A percentile compares a stretch with the other conserved stretches of the same genome.
phyloP scores from a whole-genome alignment of 1,284 basidiomycete genomes.

The Pulveroboletus sp. region DNA sequence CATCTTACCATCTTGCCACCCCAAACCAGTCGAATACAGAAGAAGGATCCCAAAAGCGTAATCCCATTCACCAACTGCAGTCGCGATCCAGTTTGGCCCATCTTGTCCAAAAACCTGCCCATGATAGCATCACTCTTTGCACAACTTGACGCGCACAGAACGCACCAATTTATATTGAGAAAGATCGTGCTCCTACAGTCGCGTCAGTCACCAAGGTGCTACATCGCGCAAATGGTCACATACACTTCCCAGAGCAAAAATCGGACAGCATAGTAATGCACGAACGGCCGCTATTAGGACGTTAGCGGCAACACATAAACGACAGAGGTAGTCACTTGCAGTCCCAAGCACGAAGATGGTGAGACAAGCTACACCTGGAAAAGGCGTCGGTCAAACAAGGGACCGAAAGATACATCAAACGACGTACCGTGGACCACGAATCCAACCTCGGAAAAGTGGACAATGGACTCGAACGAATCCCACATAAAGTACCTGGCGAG shows the following conservation, averaged over 20 bases:
- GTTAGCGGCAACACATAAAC: slow-evolving; percentile 3
- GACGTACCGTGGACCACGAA: slow-evolving; percentile 63
- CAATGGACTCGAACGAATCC: slow-evolving; percentile 47
- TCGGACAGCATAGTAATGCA: slow-evolving; percentile 65
- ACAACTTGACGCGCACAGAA: not conserved
- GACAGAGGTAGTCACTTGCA: slow-evolving; percentile 39
- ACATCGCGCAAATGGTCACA: slow-evolving; percentile 22
- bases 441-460: slow-evolving; percentile 48
- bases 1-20: slow-evolving; percentile 57
- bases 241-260: slow-evolving; percentile 76
- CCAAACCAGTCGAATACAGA: slow-evolving; percentile 58
- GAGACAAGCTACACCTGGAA: slow-evolving; percentile 52
- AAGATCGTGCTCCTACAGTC: slow-evolving; percentile 67
- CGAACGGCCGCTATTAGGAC: slow-evolving; percentile 58
- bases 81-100: slow-evolving; percentile 58
- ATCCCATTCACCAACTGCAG: slow-evolving; percentile 66
- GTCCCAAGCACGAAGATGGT: slow-evolving; percentile 56
- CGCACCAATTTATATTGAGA: slow-evolving; percentile 71
- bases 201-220: slow-evolving; percentile 8
- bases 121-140: not conserved
- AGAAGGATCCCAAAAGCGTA: slow-evolving; percentile 59
- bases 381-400: not conserved
- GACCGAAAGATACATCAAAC: not conserved
- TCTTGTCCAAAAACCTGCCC: slow-evolving; percentile 71
- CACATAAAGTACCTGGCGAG: slow-evolving; percentile 47